These are phyloP conservation scores for Corylus americana DNA, from an alignment of 306 rosid genomes.

Conservation along the genomic window DNA sequence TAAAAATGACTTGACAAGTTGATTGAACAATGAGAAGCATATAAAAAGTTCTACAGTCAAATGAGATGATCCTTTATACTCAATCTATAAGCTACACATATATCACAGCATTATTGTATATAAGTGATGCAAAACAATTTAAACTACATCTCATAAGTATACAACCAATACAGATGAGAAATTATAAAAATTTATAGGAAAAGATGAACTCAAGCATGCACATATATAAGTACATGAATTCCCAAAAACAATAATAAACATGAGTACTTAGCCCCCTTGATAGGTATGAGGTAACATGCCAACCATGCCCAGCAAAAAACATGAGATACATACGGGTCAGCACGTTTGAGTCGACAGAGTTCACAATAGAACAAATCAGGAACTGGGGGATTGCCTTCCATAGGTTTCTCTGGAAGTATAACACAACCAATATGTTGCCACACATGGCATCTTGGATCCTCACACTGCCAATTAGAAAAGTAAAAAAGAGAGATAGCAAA, in stretches of 20 bases:
- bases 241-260: neutral
- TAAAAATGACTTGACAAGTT: neutral
- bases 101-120: no score
- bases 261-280: no score
- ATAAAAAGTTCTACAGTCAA: neutral
- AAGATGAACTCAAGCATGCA: neutral
- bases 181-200: neutral
- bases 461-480: constrained; percentile 72
- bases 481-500: constrained; percentile 6
- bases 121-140: no score
- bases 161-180: neutral
- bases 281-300: no score
- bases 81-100: no score
- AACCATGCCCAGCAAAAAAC: neutral
- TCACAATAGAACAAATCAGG: constrained; percentile 88
- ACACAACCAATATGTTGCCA: constrained; percentile 97
- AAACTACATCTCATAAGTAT: no score
- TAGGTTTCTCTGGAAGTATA: constrained; percentile 82
- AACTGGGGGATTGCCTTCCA: constrained; percentile 62
- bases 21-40: neutral
- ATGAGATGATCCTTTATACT: neutral
- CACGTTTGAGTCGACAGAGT: constrained; percentile 88
- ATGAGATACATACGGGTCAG: constrained; percentile 85
- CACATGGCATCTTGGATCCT: constrained; percentile 76
- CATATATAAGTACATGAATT: neutral